Percentiles rank a stretch among this genome's conserved stretches.
Conservation (phyloP, 208 protist species). For the Crithidia mellificae region DNA sequence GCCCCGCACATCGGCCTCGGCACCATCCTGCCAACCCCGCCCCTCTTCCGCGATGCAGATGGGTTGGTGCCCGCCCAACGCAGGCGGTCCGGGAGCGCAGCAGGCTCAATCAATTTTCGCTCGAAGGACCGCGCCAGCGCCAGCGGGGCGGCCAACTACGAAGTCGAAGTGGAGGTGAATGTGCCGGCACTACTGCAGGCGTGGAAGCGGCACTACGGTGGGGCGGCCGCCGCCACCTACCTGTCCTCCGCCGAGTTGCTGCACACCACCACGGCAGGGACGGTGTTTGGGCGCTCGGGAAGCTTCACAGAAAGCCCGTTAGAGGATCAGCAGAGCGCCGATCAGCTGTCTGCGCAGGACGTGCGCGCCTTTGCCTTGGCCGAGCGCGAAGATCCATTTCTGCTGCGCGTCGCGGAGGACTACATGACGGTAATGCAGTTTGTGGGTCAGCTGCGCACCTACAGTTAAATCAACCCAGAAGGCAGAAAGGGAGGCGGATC, state of each 20-base stretch:
- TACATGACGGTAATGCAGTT: conserved; percentile 60
- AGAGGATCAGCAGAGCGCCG: background rate
- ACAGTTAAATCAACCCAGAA: conserved; percentile 8
- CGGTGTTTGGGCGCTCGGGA: background rate
- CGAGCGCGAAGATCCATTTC: conserved; percentile 46
- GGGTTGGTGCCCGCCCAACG: too few species aligned
- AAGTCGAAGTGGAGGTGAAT: conserved; percentile 71
- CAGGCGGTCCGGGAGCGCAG: too few species aligned
- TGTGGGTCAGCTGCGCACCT: conserved; percentile 17
- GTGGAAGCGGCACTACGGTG: conserved; percentile 38
- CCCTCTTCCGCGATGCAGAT: background rate
- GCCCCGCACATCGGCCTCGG: background rate
- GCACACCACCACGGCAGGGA: conserved; percentile 16
- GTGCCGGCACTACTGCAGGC: conserved; percentile 41
- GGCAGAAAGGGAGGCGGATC: too few species aligned
- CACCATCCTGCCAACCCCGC: conserved; percentile 10
- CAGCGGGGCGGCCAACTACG: background rate
- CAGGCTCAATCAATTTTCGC: too few species aligned
- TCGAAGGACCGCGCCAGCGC: background rate
- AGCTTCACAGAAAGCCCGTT: too few species aligned
- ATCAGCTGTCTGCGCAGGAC: background rate
- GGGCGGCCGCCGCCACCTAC: conserved; percentile 23
- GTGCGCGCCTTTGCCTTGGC: conserved; percentile 17
- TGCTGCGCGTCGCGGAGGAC: conserved; percentile 53
- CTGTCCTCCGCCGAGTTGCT: conserved; percentile 15